Conservation (phyloP, 805 yeast species). For the Candida odintsovae region DNA sequence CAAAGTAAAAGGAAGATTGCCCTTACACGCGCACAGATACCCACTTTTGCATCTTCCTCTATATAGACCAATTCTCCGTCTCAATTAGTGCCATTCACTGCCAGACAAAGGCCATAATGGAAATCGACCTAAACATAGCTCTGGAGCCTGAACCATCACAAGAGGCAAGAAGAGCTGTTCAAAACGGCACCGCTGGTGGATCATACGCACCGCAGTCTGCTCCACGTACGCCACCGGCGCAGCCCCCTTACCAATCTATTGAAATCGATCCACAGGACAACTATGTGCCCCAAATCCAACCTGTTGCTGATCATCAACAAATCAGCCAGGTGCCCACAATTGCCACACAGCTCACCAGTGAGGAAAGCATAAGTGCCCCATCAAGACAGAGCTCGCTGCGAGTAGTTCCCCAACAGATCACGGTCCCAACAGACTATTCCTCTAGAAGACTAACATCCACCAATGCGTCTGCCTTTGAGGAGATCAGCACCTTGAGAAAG, state of each 20-base stretch:
- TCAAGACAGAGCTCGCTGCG: neutral
- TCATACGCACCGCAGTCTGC: neutral
- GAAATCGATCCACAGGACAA: slow-evolving; percentile 15
- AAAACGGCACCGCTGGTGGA: neutral
- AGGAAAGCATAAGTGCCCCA: neutral
- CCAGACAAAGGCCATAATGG: neutral
- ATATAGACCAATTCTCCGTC: neutral
- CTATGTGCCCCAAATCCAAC: neutral
- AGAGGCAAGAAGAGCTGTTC: neutral
- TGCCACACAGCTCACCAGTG: neutral
- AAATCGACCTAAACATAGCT: slow-evolving; percentile 20
- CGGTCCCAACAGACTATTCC: neutral
- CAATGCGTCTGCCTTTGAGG: slow-evolving; percentile 16
- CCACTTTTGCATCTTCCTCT: neutral
- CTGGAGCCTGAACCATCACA: slow-evolving; percentile 6
- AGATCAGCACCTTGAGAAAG: slow-evolving; percentile 27
- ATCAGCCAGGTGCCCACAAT: neutral
- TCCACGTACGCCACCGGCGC: neutral
- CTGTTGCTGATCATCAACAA: neutral
- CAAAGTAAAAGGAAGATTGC: neutral
- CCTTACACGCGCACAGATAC: neutral
- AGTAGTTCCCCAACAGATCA: neutral
- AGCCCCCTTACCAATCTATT: slow-evolving; percentile 10
- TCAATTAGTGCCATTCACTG: neutral
- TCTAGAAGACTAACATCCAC: slow-evolving; percentile 14